A percentile compares a stretch with the other conserved stretches of the same genome.
phyloP scores from a whole-genome alignment of 1,284 basidiomycete species.

The Irpex lacteus region DNA sequence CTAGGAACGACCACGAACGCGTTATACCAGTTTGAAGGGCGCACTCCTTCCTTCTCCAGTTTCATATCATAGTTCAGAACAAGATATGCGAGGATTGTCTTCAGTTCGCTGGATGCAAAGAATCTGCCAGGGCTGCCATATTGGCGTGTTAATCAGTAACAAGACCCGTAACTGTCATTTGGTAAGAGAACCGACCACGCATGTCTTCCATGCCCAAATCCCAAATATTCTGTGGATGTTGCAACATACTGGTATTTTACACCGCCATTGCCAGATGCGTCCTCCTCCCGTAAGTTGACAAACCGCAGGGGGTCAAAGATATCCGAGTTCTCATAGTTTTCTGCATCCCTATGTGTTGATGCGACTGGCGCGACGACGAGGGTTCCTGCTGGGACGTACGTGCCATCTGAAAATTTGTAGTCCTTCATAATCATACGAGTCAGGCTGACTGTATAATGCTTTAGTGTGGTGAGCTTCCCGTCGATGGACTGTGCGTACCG shows the following conservation, averaged over 20 bases:
- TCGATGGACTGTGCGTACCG: constrained; percentile 14
- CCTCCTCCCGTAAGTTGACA: constrained; percentile 34
- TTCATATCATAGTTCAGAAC: constrained; percentile 46
- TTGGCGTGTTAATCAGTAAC: background rate
- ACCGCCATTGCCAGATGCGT: constrained; percentile 15
- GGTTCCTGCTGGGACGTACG: constrained; percentile 40
- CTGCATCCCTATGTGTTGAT: constrained; percentile 40
- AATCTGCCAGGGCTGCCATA: constrained; percentile 39
- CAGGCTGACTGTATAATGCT: constrained; percentile 12
- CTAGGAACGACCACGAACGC: constrained; percentile 8
- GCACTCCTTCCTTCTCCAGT: constrained; percentile 28
- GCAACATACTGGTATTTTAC: constrained; percentile 32
- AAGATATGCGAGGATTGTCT: constrained; percentile 42
- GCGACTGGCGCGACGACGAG: constrained; percentile 39
- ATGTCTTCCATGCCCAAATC: constrained; percentile 43
- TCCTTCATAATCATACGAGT: constrained; percentile 28
- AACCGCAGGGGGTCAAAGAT: constrained; percentile 47
- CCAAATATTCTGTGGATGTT: constrained; percentile 34
- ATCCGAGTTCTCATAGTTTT: constrained; percentile 37
- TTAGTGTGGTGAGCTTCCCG: background rate
- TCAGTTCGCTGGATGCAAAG: constrained; percentile 45
- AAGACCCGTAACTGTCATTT: background rate
- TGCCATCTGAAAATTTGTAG: constrained; percentile 39
- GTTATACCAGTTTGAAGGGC: constrained; percentile 18
- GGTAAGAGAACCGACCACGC: constrained; percentile 35